phyloP scores from a whole-genome alignment of 768 basidiomycete species.

The Suillus placidus region DNA sequence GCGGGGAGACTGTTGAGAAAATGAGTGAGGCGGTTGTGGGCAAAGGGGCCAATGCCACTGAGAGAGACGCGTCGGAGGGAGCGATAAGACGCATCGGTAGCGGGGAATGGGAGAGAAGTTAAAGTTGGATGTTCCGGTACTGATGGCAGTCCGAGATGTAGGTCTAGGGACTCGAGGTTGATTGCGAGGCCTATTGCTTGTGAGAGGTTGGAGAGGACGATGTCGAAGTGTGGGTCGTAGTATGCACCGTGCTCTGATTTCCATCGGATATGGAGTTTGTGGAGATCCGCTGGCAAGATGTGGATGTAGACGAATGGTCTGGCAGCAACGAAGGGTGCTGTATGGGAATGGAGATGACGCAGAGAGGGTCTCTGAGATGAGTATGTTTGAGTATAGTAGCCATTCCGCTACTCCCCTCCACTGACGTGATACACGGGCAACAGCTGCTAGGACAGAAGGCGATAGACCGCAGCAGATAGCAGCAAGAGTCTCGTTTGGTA shows the following conservation, averaged over 20 bases:
- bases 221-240: constrained; percentile 34
- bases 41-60: constrained; percentile 46
- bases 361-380: constrained; percentile 50
- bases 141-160: constrained; percentile 48
- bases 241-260: constrained; percentile 41
- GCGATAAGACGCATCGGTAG: constrained; percentile 43
- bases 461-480: constrained; percentile 15
- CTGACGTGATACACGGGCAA: constrained; percentile 11
- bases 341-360: constrained; percentile 42
- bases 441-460: constrained; percentile 11
- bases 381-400: constrained; percentile 56
- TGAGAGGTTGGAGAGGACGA: constrained; percentile 44
- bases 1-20: constrained; percentile 47
- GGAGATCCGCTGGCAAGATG: constrained; percentile 50
- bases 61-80: constrained; percentile 46
- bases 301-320: constrained; percentile 48
- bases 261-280: constrained; percentile 58
- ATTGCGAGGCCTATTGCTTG: constrained; percentile 38
- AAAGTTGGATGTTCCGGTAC: constrained; percentile 52
- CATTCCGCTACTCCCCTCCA: constrained; percentile 54
- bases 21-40: constrained; percentile 32
- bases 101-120: constrained; percentile 42
- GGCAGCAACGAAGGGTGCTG: constrained; percentile 53
- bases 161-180: constrained; percentile 56
- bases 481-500: constrained; percentile 18